Evolutionary conservation across 805 yeast genomes (phyloP).

Genomic region (Kodamaea sagamina): DNA sequence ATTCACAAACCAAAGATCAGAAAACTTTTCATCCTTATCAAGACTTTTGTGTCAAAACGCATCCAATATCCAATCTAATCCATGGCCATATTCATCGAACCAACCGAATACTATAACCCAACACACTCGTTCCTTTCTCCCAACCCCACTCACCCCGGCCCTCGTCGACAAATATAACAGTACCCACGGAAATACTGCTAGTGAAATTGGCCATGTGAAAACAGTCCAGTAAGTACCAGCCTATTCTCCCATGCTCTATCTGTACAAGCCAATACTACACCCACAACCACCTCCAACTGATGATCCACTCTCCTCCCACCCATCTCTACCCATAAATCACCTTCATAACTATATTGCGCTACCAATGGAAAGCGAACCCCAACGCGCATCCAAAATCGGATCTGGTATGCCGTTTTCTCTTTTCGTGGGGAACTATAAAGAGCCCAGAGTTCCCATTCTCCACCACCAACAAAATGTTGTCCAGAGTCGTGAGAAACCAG

Average conservation of each 20-base stretch:
- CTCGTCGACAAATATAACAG: neutral
- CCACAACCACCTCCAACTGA: neutral
- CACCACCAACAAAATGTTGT: conserved; percentile 5
- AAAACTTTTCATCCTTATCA: neutral
- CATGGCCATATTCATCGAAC: no score
- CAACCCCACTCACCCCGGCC: neutral
- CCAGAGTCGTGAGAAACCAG: conserved; percentile 10
- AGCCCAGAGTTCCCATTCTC: neutral
- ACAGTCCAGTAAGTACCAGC: no score
- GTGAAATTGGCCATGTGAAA: no score
- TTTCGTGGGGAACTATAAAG: conserved; percentile 9
- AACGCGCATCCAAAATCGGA: conserved; percentile 9
- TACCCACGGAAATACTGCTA: conserved; percentile 3
- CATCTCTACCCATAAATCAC: neutral
- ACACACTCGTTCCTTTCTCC: neutral
- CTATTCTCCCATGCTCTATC: neutral
- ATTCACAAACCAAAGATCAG: no score
- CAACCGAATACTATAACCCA: neutral
- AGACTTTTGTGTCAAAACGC: neutral
- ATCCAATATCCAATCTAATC: neutral
- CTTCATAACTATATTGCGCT: neutral
- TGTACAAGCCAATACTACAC: neutral
- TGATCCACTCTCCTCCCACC: neutral
- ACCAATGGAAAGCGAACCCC: conserved; percentile 7
- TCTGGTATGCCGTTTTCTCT: conserved; percentile 10